phyloP scores from a whole-genome alignment of 225 moss, liverwort and hornwort species.

The Climacium dendroides region DNA sequence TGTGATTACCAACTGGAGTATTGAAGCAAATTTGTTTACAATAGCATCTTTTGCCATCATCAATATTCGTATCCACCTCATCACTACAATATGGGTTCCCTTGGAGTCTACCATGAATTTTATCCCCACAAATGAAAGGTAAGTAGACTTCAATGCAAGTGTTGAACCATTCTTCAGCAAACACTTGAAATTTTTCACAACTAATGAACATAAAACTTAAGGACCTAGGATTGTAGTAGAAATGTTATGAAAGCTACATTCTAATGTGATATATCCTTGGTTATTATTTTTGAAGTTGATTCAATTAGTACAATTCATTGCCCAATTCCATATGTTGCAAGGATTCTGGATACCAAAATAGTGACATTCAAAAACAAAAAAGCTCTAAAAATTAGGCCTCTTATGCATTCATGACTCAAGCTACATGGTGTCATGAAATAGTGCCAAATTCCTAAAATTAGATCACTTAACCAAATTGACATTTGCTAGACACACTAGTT shows the following conservation, averaged over 20 bases:
- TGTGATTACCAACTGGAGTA: not conserved
- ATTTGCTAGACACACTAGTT: fast-evolving
- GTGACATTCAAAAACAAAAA: not conserved
- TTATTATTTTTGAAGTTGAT: not conserved
- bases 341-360: fast-evolving
- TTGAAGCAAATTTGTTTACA: not conserved
- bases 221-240: not conserved
- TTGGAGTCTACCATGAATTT: not conserved
- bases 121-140: not conserved
- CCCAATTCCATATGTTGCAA: not conserved
- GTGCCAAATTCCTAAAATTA: not conserved
- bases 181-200: fast-evolving
- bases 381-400: not conserved
- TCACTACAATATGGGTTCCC: not conserved
- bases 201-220: not conserved
- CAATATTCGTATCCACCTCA: not conserved
- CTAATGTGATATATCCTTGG: not conserved
- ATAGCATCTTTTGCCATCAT: not conserved
- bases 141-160: not conserved
- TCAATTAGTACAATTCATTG: not conserved
- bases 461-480: not conserved
- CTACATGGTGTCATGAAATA: fast-evolving
- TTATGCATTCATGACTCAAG: not conserved
- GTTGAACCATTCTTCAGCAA: too few species aligned
- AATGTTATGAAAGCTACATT: not conserved